Evolutionary conservation across 73 alveolate species (phyloP).

Genomic region (Paramecium primaurelia): DNA sequence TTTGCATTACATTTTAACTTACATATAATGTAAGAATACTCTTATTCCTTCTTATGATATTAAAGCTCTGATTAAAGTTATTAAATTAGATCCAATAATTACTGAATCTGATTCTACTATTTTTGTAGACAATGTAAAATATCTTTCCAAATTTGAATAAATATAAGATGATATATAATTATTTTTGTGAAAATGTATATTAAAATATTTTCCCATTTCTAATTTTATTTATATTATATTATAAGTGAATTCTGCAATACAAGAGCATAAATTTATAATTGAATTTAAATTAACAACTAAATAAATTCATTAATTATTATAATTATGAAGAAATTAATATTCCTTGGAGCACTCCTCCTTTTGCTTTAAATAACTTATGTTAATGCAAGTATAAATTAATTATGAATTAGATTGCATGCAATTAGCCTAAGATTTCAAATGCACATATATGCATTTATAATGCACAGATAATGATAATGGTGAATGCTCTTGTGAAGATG

Average conservation of each 20-base stretch:
- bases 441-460: slow-evolving; percentile 55
- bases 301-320: neutral
- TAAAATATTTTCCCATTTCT: neutral
- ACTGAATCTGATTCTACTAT: neutral
- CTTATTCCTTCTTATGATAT: neutral
- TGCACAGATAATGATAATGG: slow-evolving; percentile 59
- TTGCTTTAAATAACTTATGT: neutral
- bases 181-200: neutral
- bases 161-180: neutral
- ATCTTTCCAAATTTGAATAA: neutral
- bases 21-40: neutral
- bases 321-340: neutral
- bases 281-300: neutral
- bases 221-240: no score
- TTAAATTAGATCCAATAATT: neutral
- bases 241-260: neutral
- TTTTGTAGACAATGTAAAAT: neutral
- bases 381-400: neutral
- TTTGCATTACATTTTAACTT: neutral
- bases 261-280: neutral
- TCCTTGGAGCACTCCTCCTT: neutral
- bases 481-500: slow-evolving; percentile 64
- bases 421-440: slow-evolving; percentile 59
- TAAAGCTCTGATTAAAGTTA: neutral
- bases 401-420: slow-evolving; percentile 41